Base-by-base conservation (phyloP, 1,139 yeast species). In the Martiniozyma asiatica region DNA sequence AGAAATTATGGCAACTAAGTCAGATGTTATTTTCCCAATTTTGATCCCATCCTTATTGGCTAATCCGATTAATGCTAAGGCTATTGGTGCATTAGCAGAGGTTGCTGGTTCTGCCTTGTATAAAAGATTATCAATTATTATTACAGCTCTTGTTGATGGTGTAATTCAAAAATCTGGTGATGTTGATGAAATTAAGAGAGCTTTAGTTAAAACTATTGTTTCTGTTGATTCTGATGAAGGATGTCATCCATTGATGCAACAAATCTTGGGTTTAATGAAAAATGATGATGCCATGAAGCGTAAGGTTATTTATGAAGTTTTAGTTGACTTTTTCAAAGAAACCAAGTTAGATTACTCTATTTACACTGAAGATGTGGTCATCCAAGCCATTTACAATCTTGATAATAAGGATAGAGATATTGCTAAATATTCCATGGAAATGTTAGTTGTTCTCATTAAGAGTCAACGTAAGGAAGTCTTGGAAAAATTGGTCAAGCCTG, bases 11-110 rank as follows among this genome's bases (percentile, higher is more conserved):
- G 72, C 92, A 5, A 76, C 87, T 9, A 81, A 84, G 52, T 70
- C 96, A 6, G 93, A 84, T 38, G 75, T 81, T 3, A 82, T 89
- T 37, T 85, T 92, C 87, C 97, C 98, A 34, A 79, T 84, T 32
- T 68, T 89, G 51, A 68, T 89, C 37, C 97, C 98, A 30, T 71
- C 94, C 0, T 65, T 92, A 50, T 63, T 87, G 48, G 53, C 74
- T 8, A 76, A 87, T 8, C 96, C 96, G 8, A 73, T 89, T 39
- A 85, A 87, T 56, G 94, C 95, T 14, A 65, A 68, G 34, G 94
- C 96, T 4, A 63, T 89, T 39, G 85, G 94, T 16, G 76, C 94
- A 0, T 66, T 92, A 50, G 94, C 95, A 0, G 73, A 80, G 31
- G 95, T 82, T 27, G 96, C 97, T 15, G 97, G 96, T 22, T 56